Conservation (phyloP, 768 basidiomycete species). For the Punctularia strigosozonata region DNA sequence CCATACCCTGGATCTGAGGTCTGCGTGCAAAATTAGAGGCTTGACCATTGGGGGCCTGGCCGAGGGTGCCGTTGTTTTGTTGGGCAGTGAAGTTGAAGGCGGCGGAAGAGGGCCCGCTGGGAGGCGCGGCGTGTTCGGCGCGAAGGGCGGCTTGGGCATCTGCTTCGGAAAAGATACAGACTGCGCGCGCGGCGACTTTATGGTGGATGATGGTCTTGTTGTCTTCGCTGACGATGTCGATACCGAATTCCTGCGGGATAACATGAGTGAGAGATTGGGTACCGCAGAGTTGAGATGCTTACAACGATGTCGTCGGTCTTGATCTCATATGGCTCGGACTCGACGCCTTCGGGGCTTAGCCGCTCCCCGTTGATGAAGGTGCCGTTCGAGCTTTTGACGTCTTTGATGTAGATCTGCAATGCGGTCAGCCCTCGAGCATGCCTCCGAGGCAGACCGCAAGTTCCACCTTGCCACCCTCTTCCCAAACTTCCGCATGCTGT, state of each 20-base stretch:
- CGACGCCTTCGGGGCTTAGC: conserved; percentile 77
- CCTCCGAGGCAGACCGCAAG: conserved; percentile 4
- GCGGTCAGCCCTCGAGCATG: conserved; percentile 6
- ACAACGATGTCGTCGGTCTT: conserved; percentile 95
- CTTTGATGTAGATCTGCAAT: conserved; percentile 88
- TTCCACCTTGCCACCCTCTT: conserved; percentile 71
- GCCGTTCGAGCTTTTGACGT: conserved; percentile 95
- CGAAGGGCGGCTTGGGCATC: conserved; percentile 70
- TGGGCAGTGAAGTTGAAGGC: conserved; percentile 33
- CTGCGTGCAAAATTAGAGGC: too few relatives aligned
- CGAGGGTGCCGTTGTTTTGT: conserved; percentile 19
- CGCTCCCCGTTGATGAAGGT: conserved; percentile 97
- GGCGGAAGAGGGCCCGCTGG: conserved; percentile 22
- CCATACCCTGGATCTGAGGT: conserved; percentile 53
- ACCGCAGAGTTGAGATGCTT: conserved; percentile 20
- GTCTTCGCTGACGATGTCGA: conserved; percentile 97
- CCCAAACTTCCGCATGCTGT: conserved; percentile 98
- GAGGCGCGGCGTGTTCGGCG: conserved; percentile 52
- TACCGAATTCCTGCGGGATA: conserved; percentile 80
- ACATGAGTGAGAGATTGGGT: conserved; percentile 6
- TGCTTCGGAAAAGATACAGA: conserved; percentile 78
- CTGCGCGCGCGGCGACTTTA: conserved; percentile 92
- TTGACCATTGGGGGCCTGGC: too few relatives aligned
- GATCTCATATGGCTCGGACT: conserved; percentile 87
- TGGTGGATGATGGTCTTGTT: conserved; percentile 97